Base-by-base conservation (phyloP, 2,329 filamentous ascomycete genomes). In the Fusarium tricinctum region DNA sequence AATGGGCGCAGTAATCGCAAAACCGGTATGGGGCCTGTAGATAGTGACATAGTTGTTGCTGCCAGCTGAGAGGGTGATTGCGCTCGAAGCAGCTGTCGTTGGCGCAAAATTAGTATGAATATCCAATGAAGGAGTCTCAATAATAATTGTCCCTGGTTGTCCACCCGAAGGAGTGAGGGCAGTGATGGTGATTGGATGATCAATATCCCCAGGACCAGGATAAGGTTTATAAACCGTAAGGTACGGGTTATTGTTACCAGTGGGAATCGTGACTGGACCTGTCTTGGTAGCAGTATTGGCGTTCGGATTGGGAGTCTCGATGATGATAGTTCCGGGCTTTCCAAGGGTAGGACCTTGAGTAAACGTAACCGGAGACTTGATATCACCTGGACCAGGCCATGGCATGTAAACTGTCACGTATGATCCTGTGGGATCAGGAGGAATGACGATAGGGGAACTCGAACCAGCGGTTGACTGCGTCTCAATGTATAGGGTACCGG, bases 401-500 rank as follows among this genome's bases (percentile, higher is more conserved):
- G 65, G 65, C 26, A 53, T 40, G 14, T 51, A 68, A 10, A 68
- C 54, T 4, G 65, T 68, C 14, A 68, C 59, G 17, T 68, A 68
- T 14, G 61, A 47, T 8, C 64, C 64, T 42, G 51, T 58, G 8
- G 60, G 58, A 12, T 38, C 58, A n/a, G 63, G 58, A 8, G 64
- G 64, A 9, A 68, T 64, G 5, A 48, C 59, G 5, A 67, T 44
- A 1, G 63, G 63, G 8, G 58, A 23, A n/a, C n/a, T n/a, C n/a
- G n/a, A n/a, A n/a, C n/a, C n/a, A n/a, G n/a, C n/a, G n/a, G 15
- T 33, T 7, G 52, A 50, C 35, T 67, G 63, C 2, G 66, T 69
- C 40, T 69, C 66, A 23, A 69, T 69, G 8, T 69, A 69, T 4
- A 69, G 40, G 3, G 66, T 69, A 5, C 66, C 66, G 10, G 66